These are phyloP conservation scores for Pistacia atlantica DNA, from an alignment of 345 rosid genomes.

Conservation along the genomic window DNA sequence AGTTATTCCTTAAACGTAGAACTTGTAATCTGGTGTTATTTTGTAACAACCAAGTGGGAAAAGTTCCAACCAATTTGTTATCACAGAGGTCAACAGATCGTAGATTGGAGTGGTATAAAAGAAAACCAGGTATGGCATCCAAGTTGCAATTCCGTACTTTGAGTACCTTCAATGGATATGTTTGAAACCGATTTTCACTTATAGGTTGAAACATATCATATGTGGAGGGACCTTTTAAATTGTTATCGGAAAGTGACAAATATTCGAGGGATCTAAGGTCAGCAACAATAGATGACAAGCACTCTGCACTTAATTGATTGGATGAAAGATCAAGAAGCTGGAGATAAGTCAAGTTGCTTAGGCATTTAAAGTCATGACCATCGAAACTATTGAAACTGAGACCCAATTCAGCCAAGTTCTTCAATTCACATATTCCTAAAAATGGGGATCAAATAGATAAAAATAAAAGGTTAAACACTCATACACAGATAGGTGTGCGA, in stretches of 20 bases:
- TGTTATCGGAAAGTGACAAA: not conserved
- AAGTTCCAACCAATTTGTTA: not conserved
- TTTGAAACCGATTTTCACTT: no score
- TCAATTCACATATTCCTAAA: slow-evolving; percentile 7
- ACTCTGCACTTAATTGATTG: not conserved
- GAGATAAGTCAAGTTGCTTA: slow-evolving; percentile 8
- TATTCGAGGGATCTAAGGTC: not conserved
- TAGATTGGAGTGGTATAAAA: not conserved
- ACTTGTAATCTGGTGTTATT: not conserved
- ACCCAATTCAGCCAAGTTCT: not conserved
- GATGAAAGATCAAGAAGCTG: slow-evolving; percentile 14
- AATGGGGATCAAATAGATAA: not conserved
- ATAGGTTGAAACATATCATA: no score
- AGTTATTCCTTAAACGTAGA: not conserved
- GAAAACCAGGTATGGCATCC: not conserved
- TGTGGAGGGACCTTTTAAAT: not conserved
- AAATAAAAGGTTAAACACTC: no score
- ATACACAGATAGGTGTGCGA: no score
- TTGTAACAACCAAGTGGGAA: slow-evolving; percentile 4
- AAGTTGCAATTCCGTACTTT: no score
- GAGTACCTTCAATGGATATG: no score
- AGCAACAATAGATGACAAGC: not conserved
- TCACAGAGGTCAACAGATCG: not conserved
- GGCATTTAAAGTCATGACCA: slow-evolving; percentile 8
- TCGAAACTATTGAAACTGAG: not conserved